A percentile compares a stretch with the other conserved stretches of the same genome.
These are phyloP conservation scores for Irpex rosettiformis DNA, from an alignment of 1,284 basidiomycete species.

Conservation along the genomic window DNA sequence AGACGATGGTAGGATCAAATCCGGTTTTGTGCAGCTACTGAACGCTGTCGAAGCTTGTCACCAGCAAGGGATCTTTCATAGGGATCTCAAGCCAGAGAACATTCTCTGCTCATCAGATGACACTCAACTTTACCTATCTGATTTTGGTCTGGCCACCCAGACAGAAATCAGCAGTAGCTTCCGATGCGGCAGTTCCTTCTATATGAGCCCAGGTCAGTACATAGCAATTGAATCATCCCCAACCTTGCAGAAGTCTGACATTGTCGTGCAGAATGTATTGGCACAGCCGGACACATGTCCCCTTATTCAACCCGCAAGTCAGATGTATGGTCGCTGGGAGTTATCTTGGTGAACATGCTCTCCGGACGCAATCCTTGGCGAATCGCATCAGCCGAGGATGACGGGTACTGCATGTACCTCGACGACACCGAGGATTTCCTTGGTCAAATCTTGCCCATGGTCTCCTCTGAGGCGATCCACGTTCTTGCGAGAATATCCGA, in stretches of 20 bases:
- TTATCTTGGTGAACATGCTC: conserved; percentile 63
- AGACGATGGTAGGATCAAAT: conserved; percentile 43
- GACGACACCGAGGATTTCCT: conserved; percentile 42
- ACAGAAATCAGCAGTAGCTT: conserved; percentile 45
- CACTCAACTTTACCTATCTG: conserved; percentile 48
- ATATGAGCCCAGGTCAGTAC: conserved; percentile 53
- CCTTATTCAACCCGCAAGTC: conserved; percentile 52
- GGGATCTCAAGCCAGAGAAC: conserved; percentile 74
- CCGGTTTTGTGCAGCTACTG: conserved; percentile 54
- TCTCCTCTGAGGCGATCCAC: conserved; percentile 36
- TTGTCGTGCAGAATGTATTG: conserved; percentile 49
- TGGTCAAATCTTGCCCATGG: conserved; percentile 41
- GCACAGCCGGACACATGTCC: conserved; percentile 30
- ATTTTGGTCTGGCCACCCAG: conserved; percentile 70
- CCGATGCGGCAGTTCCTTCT: conserved; percentile 51
- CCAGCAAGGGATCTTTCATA: conserved; percentile 56
- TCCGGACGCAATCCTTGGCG: conserved; percentile 70
- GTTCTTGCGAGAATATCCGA: conserved; percentile 32
- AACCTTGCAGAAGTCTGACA: background rate
- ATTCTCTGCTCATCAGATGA: conserved; percentile 50
- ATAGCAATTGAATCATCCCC: background rate
- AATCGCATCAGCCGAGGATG: conserved; percentile 47
- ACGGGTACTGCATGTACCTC: conserved; percentile 53
- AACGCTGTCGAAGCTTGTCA: conserved; percentile 63
- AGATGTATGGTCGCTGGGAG: conserved; percentile 73